Base-by-base conservation (phyloP, 1,284 basidiomycete genomes). In the Thelephora terrestris region DNA sequence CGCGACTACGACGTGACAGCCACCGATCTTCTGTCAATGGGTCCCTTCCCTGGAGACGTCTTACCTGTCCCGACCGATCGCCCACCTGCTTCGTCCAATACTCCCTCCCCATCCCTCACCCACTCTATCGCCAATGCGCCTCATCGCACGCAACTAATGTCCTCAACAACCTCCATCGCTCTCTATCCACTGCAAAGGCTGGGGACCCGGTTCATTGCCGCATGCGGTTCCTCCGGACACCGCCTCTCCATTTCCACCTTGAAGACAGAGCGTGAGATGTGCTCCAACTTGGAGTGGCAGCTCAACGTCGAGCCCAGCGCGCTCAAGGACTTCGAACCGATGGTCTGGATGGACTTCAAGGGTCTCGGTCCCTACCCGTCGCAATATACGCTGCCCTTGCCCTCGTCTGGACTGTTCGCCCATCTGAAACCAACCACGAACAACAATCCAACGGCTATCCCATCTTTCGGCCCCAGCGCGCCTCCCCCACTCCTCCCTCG, bases 241-340 rank as follows among this genome's bases (percentile, higher is more conserved):
- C 79, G 92, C 0, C 66, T 97, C 0, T 95, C 93, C 63, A 85
- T 96, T 12, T 92, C 89, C 0, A 90, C 92, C 0, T 91, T 92
- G 64, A 96, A 95, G 93, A 90, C 95, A 53, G 82, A 85, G 0
- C 85, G 81, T 3, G 91, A 92, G 65, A 86, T 91, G n/a, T 89
- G n/a, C n/a, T n/a, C n/a, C n/a, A n/a, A n/a, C n/a, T n/a, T n/a
- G n/a, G n/a, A n/a, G n/a, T n/a, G n/a, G 91, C 85, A 91, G 62
- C 73, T 94, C 10, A 86, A 85, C 47, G 83, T 90, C 46, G 81
- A 84, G 47, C 78, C 80, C 0, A 63, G 70, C 1, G 82, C 85
- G 4, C 70, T 92, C 2, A 58, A 62, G 7, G 77, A 74, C 40
- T 91, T 91, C 59, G 78, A 86, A 56, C 59, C 57, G 0, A 74